phyloP scores from a whole-genome alignment of 768 basidiomycete species.

The Pulveroboletus sp. region DNA sequence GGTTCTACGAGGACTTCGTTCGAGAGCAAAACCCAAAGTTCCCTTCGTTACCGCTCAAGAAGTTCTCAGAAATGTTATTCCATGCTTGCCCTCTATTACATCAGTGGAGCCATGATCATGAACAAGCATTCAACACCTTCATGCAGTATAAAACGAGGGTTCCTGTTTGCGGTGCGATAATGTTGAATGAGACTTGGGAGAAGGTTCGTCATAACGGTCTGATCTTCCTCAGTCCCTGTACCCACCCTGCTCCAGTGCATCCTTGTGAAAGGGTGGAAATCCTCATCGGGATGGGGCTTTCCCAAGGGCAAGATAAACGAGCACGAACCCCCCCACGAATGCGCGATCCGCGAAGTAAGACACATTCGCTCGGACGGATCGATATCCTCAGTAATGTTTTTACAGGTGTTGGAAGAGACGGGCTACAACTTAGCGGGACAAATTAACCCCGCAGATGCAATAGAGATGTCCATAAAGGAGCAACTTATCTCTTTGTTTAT shows the following conservation, averaged over 20 bases:
- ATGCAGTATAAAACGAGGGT: constrained; percentile 96
- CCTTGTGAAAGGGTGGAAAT: constrained; percentile 98
- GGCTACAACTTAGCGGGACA: constrained; percentile 83
- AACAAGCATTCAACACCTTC: constrained; percentile 82
- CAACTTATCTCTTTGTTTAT: constrained; percentile 90
- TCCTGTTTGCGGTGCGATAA: constrained; percentile 95
- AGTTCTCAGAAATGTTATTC: constrained; percentile 91
- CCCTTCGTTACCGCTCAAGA: constrained; percentile 84
- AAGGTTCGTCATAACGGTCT: constrained; percentile 55
- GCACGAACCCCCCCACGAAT: constrained; percentile 75
- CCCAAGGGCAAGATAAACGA: constrained; percentile 99
- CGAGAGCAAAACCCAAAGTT: constrained; percentile 86
- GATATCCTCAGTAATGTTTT: constrained; percentile 11
- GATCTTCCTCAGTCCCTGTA: constrained; percentile 9
- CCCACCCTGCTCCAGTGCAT: constrained; percentile 58
- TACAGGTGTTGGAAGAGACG: constrained; percentile 94
- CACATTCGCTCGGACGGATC: not conserved
- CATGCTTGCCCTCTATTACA: constrained; percentile 77
- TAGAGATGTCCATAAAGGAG: constrained; percentile 84
- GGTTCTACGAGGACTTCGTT: constrained; percentile 99
- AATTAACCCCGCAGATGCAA: constrained; percentile 61
- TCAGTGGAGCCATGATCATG: constrained; percentile 81
- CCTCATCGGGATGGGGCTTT: constrained; percentile 97
- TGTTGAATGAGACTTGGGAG: constrained; percentile 88
- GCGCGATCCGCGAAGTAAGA: constrained; percentile 88